Evolutionary conservation across 768 basidiomycete genomes (phyloP).

Genomic region (Auricularia cornea): DNA sequence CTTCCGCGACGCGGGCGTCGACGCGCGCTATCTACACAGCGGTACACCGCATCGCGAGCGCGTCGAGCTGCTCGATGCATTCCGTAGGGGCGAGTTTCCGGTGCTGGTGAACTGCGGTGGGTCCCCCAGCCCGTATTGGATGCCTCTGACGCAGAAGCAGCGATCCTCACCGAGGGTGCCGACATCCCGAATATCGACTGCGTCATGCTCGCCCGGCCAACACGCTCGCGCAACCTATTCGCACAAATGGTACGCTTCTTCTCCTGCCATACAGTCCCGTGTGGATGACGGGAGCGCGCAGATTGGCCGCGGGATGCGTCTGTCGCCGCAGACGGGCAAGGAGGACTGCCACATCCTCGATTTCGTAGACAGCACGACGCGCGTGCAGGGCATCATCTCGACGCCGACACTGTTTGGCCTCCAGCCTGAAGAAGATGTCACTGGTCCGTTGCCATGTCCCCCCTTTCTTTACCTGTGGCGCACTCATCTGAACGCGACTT

Average conservation of each 20-base stretch:
- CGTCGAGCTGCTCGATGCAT: slow-evolving; percentile 51
- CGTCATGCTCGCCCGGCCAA: slow-evolving; percentile 79
- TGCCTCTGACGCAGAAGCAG: slow-evolving; percentile 25
- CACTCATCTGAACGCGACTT: too few species aligned
- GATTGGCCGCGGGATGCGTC: slow-evolving; percentile 90
- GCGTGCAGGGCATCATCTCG: slow-evolving; percentile 65
- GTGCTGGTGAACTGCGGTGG: slow-evolving; percentile 85
- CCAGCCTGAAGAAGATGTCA: slow-evolving; percentile 58
- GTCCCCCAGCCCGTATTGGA: slow-evolving; percentile 8
- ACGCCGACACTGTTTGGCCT: slow-evolving; percentile 81
- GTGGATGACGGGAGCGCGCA: slow-evolving; percentile 19
- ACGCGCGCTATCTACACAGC: slow-evolving; percentile 75
- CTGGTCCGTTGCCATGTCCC: slow-evolving; percentile 37
- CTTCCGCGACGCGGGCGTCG: slow-evolving; percentile 69
- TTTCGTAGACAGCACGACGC: slow-evolving; percentile 69
- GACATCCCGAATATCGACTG: slow-evolving; percentile 96
- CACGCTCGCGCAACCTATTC: slow-evolving; percentile 80
- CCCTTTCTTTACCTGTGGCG: neutral
- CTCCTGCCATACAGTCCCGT: neutral
- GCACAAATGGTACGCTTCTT: slow-evolving; percentile 71
- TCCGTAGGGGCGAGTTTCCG: slow-evolving; percentile 67
- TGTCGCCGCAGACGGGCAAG: slow-evolving; percentile 76
- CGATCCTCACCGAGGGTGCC: slow-evolving; percentile 86
- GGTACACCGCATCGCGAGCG: slow-evolving; percentile 59
- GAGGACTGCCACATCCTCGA: slow-evolving; percentile 82